Percentiles rank a stretch among this genome's conserved stretches.
phyloP scores from a whole-genome alignment of 2,329 filamentous ascomycete species.

The Fusarium sp. region DNA sequence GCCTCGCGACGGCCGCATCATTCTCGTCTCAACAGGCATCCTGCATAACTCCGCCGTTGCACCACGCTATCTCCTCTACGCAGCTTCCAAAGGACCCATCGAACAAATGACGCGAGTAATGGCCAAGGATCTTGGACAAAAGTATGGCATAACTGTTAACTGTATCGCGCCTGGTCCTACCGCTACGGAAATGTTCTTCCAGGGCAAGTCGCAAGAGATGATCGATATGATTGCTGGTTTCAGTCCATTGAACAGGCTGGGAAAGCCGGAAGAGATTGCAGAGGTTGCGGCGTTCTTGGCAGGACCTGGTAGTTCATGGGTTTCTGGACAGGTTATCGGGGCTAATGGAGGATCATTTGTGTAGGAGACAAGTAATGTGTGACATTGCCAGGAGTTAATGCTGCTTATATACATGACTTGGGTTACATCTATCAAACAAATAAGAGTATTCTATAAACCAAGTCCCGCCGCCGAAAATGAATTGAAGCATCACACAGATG shows the following conservation, averaged over 20 bases:
- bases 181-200: constrained; percentile 14
- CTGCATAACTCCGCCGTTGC: constrained; percentile 1
- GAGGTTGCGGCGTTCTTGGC: constrained; percentile 6
- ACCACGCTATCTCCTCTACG: constrained; percentile 19
- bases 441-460: neutral
- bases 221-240: neutral
- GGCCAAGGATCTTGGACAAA: constrained; percentile 10
- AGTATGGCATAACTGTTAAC: constrained; percentile 10
- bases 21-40: constrained; percentile 9
- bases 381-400: neutral
- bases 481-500: neutral
- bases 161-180: constrained; percentile 10
- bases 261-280: constrained; percentile 3
- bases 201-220: constrained; percentile 11
- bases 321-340: constrained; percentile 11
- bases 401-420: neutral
- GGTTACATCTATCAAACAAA: neutral
- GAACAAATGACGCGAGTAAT: constrained; percentile 18
- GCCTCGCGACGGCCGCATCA: constrained; percentile 1
- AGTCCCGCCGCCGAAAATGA: fast-evolving
- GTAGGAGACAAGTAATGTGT: neutral
- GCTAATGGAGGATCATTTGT: constrained; percentile 19
- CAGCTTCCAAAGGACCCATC: constrained; percentile 4
- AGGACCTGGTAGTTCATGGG: constrained; percentile 8
- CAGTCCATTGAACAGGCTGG: neutral